Percentiles rank a stretch among this genome's conserved stretches.
Evolutionary conservation across 495 filamentous ascomycete species (phyloP).

Genomic region (Parachaetomium inaequale): DNA sequence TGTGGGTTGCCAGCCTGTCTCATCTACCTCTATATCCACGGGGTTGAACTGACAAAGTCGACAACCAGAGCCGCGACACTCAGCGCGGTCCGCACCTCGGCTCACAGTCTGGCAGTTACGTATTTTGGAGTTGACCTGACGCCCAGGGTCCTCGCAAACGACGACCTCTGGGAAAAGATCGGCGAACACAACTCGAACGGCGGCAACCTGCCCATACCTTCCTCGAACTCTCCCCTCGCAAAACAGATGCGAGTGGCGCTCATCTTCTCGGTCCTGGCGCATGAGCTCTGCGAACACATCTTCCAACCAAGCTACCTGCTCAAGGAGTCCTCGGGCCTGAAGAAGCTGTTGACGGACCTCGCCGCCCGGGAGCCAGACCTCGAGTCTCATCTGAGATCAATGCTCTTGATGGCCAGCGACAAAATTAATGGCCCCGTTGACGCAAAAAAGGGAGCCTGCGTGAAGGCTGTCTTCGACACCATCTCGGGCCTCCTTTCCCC

Average conservation of each 20-base stretch:
- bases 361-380: conserved; percentile 1
- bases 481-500: no score
- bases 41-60: background rate
- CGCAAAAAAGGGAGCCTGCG: no score
- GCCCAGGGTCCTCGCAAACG: background rate
- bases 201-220: conserved; percentile 17
- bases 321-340: conserved; percentile 1
- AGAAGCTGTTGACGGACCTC: conserved; percentile 10
- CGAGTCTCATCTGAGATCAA: conserved; percentile 24
- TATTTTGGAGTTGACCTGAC: conserved; percentile 17
- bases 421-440: no score
- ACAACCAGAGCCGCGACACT: conserved; percentile 1
- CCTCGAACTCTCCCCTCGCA: conserved; percentile 16
- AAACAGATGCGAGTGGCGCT: conserved; percentile 29
- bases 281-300: conserved; percentile 11
- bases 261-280: conserved; percentile 17
- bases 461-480: no score
- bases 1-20: no score
- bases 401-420: no score
- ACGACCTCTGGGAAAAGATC: background rate
- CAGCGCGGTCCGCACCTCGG: conserved; percentile 8
- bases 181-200: background rate
- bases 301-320: conserved; percentile 27
- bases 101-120: conserved; percentile 1
- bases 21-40: no score